Evolutionary conservation across 805 yeast genomes (phyloP), one percentile per base, ranked within the genome.

Genomic region (Yamadazyma kitorensis): DNA sequence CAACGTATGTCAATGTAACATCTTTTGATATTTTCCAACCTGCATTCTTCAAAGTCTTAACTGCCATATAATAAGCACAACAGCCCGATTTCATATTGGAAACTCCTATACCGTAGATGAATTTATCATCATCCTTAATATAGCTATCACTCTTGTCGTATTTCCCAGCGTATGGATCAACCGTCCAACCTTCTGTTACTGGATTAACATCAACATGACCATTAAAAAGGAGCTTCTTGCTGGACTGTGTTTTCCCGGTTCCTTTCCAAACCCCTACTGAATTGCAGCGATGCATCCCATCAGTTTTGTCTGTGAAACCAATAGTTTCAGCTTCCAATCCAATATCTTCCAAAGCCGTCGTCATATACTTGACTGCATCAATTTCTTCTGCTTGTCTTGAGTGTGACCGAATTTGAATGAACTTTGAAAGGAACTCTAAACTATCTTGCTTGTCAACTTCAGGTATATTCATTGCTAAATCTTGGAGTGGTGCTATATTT

Each of bases 201-300:
- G 59, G 59, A 32, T 54, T 54, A 23, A 51, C 56, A 37, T 54
- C 59, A 6, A 54, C 59, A 41, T 54, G 59, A 16, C 59, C 59
- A 30, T 54, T 54, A 48, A 54, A 54, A 4, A 54, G 45, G 18
- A 54, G 44, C 18, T 45, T 49, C 29, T 45, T 51, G 10, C 46
- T 43, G 3, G 23, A 28, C 4, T 12, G 23, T 10, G 27, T 34
- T 28, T 44, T 43, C 8, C 42, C 48, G 4, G 55, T 48, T 10
- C 58, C 59, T 28, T 45, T 38, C 59, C 59, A 54, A 8, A 49
- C 47, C 5, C 59, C 59, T 14, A 54, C 47, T 6, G 58, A 45
- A 30, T 54, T 51, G 33, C 34, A 50, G 15, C 59, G 36, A 10
- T 40, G 40, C 43, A 43, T 46, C 6, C 56, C 55, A 32, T 53